Evolutionary conservation across 441 rosid genomes (phyloP), one percentile per base, ranked within the genome.

Genomic region (Bruguiera hainesii): DNA sequence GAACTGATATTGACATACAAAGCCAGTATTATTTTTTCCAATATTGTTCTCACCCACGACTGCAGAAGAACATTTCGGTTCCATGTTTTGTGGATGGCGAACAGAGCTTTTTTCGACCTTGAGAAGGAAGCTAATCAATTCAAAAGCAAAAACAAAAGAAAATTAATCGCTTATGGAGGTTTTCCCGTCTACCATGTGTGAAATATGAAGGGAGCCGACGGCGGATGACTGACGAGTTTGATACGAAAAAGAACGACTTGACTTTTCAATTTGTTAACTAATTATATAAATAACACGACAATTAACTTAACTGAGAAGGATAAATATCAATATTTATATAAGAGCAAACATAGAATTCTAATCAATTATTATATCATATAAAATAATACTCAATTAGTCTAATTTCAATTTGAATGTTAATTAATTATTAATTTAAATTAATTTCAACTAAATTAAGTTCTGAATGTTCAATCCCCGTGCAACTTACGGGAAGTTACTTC

Each of bases 1-100:
- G 6, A 29, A 25, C 50, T 56, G 63, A 60, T 42, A 75, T 1
- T 33, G 59, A 68, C 70, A 71, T 53, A 68, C 73, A 26, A 75
- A 58, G 29, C 56, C 73, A 19, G 48, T 13, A 42, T 11, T 42
- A 42, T 52, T 60, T 35, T 23, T 39, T 10, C 52, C 29, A 26
- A 55, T 35, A 6, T 51, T 4, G 25, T 65, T 33, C n/a, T 60
- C 37, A 3, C 23, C 28, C 3, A 6, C 50, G 61, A 6, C n/a
- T 16, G 11, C 15, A 29, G n/a, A 15, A 30, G 56, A 58, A 60
- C 0, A 15, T 3, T 49, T 58, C 19, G 21, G 57, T 23, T 23
- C 35, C 71, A 59, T 51, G 48, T 42, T 6, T 18, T 19, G 53
- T 19, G 29, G 23, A 10, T 35, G 33, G 1, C 6, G 60, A 65